Base-by-base conservation (phyloP, 2,329 filamentous ascomycete genomes). In the Achaetomium macrosporum region DNA sequence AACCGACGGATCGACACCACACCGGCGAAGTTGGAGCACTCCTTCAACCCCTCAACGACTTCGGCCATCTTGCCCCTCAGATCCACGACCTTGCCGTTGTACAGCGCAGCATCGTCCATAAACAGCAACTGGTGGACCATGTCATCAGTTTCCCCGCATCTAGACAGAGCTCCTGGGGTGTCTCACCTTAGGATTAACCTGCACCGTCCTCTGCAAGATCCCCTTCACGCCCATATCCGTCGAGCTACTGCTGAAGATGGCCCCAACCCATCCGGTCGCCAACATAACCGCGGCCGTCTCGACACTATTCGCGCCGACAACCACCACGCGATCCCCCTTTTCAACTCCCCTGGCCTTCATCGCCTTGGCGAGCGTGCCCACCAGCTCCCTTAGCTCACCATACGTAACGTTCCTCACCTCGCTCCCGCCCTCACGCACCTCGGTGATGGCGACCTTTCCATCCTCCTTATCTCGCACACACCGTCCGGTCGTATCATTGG, bases 151-250 rank as follows among this genome's bases (percentile, higher is more conserved):
- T 19, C 15, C 7, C 13, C 42, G 6, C 16, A 19, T 33, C 40
- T 40, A 51, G 36, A 12, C n/a, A 9, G 8, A 6, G 33, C 11
- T 13, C 39, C 30, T 3, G 37, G n/a, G n/a, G n/a, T n/a, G n/a
- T n/a, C 70, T 49, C 58, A 79, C 76, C 72, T 81, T 84, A 4
- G 90, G 89, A 59, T 84, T 76, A 55, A 93, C 83, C 72, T 93
- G 88, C 45, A 83, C 70, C 25, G 88, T 74, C 33, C 89, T 75
- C 68, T 93, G 87, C 60, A 95, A 62, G 16, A 95, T 79, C 0
- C 88, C 89, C 57, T 84, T 83, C 13, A 85, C 83, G 0, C 89
- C 89, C 84, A 93, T 93, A 68, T 95, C 89, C 0, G 89, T 92
- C 8, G 84, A 88, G 49, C 81, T 85, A 44, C 81, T 87, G 59